Conservation (phyloP, 2,329 filamentous ascomycete species). For the Aaosphaeria arxii region DNA sequence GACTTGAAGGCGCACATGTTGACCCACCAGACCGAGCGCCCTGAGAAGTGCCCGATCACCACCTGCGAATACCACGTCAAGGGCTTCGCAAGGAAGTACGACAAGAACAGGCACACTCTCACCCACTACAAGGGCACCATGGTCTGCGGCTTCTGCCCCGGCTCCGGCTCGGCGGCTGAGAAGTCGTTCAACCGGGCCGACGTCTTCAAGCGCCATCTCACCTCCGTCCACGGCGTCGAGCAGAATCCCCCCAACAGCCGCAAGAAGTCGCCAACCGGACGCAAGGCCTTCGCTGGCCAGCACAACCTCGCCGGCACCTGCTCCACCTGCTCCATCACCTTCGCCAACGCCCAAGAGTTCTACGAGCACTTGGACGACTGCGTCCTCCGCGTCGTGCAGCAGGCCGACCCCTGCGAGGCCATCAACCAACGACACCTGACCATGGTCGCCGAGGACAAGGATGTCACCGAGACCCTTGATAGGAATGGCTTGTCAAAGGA, state of each 20-base stretch:
- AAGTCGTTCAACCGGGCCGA: slow-evolving; percentile 96
- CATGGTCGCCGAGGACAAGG: slow-evolving; percentile 39
- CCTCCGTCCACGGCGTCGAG: slow-evolving; percentile 86
- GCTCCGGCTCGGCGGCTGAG: slow-evolving; percentile 81
- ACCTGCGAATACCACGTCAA: slow-evolving; percentile 91
- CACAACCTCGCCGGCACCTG: slow-evolving; percentile 78
- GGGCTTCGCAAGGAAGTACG: slow-evolving; percentile 92
- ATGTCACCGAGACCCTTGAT: slow-evolving; percentile 39
- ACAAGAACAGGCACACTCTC: slow-evolving; percentile 91
- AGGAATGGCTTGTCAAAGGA: slow-evolving; percentile 40
- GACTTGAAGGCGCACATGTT: slow-evolving; percentile 93
- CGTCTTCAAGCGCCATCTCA: slow-evolving; percentile 92
- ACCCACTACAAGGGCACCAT: slow-evolving; percentile 97
- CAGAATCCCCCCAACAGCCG: slow-evolving; percentile 90
- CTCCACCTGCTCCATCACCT: slow-evolving; percentile 84
- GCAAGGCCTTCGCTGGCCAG: slow-evolving; percentile 69
- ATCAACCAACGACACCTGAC: slow-evolving; percentile 42
- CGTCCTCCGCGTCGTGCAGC: slow-evolving; percentile 59
- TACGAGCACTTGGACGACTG: slow-evolving; percentile 88
- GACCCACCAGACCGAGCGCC: slow-evolving; percentile 85
- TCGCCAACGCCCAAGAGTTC: slow-evolving; percentile 88
- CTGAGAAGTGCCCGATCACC: slow-evolving; percentile 90
- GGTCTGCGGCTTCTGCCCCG: slow-evolving; percentile 93
- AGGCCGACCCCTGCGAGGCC: slow-evolving; percentile 41
- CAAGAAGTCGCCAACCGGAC: slow-evolving; percentile 61